These are phyloP conservation scores for Drechslerella coelobrocha DNA, from an alignment of 2,329 filamentous ascomycete species.

Conservation along the genomic window DNA sequence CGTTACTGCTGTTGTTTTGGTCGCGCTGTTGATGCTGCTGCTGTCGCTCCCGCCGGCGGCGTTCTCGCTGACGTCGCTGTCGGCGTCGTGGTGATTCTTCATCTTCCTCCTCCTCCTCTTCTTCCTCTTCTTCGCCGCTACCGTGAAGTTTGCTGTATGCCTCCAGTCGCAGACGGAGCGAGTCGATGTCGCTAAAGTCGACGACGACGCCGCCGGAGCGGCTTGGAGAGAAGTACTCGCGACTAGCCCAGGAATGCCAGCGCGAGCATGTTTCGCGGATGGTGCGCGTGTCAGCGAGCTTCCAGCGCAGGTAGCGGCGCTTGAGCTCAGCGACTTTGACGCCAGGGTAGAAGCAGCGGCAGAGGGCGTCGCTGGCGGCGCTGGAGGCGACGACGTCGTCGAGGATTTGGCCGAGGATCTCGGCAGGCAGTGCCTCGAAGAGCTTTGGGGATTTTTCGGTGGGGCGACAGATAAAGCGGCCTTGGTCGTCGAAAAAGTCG, in stretches of 20 bases:
- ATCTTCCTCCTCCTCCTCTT: not conserved
- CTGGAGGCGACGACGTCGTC: conserved; percentile 35
- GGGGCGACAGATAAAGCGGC: conserved; percentile 44
- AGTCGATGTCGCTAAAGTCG: conserved; percentile 47
- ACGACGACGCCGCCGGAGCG: conserved; percentile 38
- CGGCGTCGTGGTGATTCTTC: conserved; percentile 10
- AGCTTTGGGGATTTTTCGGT: conserved; percentile 41
- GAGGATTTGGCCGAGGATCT: conserved; percentile 44
- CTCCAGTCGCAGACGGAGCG: conserved; percentile 25
- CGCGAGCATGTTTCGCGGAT: conserved; percentile 41
- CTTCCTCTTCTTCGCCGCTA: not conserved
- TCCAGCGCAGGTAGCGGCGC: conserved; percentile 38
- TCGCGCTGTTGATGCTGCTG: not conserved
- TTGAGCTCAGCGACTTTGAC: conserved; percentile 46
- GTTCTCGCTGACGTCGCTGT: conserved; percentile 11
- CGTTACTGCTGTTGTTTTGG: conserved; percentile 12
- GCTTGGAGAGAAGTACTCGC: conserved; percentile 47
- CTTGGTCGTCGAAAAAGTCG: conserved; percentile 46
- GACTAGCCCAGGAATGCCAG: conserved; percentile 49
- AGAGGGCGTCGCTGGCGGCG: conserved; percentile 42
- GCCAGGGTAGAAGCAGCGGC: conserved; percentile 45
- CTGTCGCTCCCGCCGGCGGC: conserved; percentile 6
- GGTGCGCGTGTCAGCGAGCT: conserved; percentile 33
- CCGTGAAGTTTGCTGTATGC: conserved; percentile 45
- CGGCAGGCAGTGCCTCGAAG: conserved; percentile 28